Evolutionary conservation across 192 early-diverging fungal species (phyloP).

Genomic region (Diversispora epigaea): DNA sequence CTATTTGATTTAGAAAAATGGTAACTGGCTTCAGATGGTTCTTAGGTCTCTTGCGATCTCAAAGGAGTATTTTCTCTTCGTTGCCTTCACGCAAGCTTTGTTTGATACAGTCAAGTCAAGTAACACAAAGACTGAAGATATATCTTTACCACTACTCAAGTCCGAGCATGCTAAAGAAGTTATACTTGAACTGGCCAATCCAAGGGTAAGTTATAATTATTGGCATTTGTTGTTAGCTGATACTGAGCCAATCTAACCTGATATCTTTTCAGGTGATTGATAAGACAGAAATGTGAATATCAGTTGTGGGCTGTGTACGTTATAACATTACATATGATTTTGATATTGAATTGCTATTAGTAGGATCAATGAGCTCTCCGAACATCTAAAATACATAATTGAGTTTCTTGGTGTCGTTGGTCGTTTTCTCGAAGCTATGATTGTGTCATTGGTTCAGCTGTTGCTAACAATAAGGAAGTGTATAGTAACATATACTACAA

Average conservation of each 20-base stretch:
- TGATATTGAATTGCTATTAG: not conserved
- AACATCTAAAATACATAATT: conserved; percentile 10
- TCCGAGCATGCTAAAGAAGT: not conserved
- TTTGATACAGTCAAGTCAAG: not conserved
- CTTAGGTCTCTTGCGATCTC: conserved; percentile 14
- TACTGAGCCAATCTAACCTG: not conserved
- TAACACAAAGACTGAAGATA: not conserved
- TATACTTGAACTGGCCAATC: conserved; percentile 15
- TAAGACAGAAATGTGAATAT: conserved; percentile 3
- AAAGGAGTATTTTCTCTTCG: not conserved
- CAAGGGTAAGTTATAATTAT: not conserved
- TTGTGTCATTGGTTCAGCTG: too few species aligned
- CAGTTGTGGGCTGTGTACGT: not conserved
- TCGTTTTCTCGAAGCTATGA: conserved; percentile 7
- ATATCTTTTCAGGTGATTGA: conserved; percentile 9
- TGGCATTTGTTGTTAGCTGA: not conserved
- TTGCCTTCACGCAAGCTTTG: not conserved
- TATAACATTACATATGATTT: not conserved
- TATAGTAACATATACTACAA: not conserved
- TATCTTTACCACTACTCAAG: conserved; percentile 10
- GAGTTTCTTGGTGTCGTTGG: conserved; percentile 12
- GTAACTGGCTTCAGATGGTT: not conserved
- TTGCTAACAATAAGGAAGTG: not conserved
- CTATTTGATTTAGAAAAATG: conserved; percentile 8
- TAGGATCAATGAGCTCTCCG: not conserved